These are phyloP conservation scores for Pseudofabraea citricarpa DNA, from an alignment of 2,329 filamentous ascomycete species.

Conservation along the genomic window DNA sequence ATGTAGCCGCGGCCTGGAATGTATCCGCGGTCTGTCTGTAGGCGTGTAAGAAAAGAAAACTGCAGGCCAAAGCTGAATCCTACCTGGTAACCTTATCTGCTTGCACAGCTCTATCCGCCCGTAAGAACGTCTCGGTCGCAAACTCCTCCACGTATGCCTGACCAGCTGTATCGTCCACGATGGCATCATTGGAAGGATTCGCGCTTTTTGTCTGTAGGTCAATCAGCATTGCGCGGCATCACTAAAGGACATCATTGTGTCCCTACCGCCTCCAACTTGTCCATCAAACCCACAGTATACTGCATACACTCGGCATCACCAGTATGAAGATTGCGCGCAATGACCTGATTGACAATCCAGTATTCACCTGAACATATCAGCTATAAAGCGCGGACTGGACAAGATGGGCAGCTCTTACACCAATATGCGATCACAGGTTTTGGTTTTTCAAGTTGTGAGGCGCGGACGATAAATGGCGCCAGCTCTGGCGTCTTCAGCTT, in stretches of 20 bases:
- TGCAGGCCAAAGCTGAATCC: conserved; percentile 33
- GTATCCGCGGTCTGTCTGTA: conserved; percentile 85
- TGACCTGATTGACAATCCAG: conserved; percentile 88
- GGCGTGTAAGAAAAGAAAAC: conserved; percentile 2
- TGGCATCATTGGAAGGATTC: conserved; percentile 73
- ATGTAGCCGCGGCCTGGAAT: conserved; percentile 86
- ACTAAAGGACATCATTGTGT: conserved; percentile 2
- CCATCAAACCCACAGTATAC: conserved; percentile 83
- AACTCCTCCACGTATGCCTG: conserved; percentile 95
- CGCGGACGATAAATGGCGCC: conserved; percentile 77
- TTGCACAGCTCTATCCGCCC: conserved; percentile 76
- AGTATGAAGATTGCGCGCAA: conserved; percentile 74
- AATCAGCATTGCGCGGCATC: conserved; percentile 3
- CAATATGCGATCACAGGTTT: conserved; percentile 92
- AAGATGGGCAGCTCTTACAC: conserved; percentile 69
- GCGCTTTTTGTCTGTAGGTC: conserved; percentile 59
- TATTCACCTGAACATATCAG: conserved; percentile 63
- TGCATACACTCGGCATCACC: conserved; percentile 70
- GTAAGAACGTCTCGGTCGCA: conserved; percentile 78
- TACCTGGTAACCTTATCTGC: conserved; percentile 82
- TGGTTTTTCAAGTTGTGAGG: conserved; percentile 74
- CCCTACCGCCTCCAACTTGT: conserved; percentile 77
- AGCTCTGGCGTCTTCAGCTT: conserved; percentile 77
- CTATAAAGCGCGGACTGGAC: conserved; percentile 1
- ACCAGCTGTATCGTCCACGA: conserved; percentile 78